Evolutionary conservation across 2,329 filamentous ascomycete species (phyloP), one percentile per base, ranked within the genome.

Genomic region (Aspergillus piperis): DNA sequence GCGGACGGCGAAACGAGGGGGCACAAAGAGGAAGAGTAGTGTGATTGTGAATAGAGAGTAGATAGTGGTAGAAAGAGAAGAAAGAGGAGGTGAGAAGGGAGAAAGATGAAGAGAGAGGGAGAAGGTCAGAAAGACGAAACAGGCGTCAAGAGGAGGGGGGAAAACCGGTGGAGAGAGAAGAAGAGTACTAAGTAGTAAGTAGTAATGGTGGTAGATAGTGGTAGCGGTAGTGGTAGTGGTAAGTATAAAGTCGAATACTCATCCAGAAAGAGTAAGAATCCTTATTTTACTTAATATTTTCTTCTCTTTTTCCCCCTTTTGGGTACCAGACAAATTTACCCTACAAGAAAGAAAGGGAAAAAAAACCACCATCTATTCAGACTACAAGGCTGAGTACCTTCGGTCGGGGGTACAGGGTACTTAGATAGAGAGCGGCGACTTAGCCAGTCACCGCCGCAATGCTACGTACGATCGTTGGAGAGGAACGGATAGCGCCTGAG

Each of bases 1-100:
- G 55, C 58, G 57, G 60, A 59, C 44, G 61, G 55, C 55, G 62
- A 64, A 64, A 64, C 62, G 64, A 66, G 64, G 63, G 66, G 66
- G 64, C 62, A 36, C 32, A 66, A 59, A 36, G 42, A 49, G 58
- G 23, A 48, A 54, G 23, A 51, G 15, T 30, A 30, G 10, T 30
- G 27, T 11, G 11, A 8, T 48, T 58, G 36, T 17, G n/a, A 44
- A 19, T 19, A 51, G 48, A 36, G 7, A 51, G 27, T 25, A 36
- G 32, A 13, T 36, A 2, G 8, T 30, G 10, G 27, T 11, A 19
- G 50, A 41, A 27, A 17, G 27, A 19, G 27, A 42, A 39, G 17
- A 54, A 23, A 55, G 41, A 50, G 36, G 42, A 32, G 32, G 19
- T 47, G 51, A 36, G 27, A 11, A 30, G 27, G 10, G 21, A 42